Evolutionary conservation across 805 yeast species (phyloP).

Genomic region (Blastobotrys chiropterorum): DNA sequence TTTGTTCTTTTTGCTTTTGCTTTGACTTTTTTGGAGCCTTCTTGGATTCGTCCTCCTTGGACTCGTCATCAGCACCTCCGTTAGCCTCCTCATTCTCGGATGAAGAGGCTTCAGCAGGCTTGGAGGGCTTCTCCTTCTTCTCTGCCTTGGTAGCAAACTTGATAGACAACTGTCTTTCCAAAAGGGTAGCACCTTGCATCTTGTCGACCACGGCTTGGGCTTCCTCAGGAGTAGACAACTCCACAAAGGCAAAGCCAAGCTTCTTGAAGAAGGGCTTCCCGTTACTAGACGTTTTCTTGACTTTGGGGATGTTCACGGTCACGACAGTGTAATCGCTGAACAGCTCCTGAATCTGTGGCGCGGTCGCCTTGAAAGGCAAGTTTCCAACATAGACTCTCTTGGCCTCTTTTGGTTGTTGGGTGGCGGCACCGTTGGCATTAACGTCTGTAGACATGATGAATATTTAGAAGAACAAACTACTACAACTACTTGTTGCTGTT

Average conservation of each 20-base stretch:
- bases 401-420: conserved; percentile 4
- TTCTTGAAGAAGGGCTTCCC: conserved; percentile 14
- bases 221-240: conserved; percentile 37
- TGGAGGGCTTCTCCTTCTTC: conserved; percentile 19
- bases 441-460: not conserved
- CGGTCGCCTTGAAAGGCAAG: conserved; percentile 47
- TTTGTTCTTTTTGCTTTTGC: conserved; percentile 4
- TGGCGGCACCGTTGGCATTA: not conserved
- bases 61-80: conserved; percentile 31
- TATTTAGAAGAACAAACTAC: not conserved
- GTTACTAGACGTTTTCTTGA: conserved; percentile 28
- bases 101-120: not conserved
- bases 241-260: conserved; percentile 53
- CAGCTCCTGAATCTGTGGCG: conserved; percentile 42
- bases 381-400: conserved; percentile 50
- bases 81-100: conserved; percentile 16
- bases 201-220: conserved; percentile 37
- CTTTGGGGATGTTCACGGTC: conserved; percentile 24
- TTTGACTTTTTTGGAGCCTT: conserved; percentile 40
- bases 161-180: conserved; percentile 20
- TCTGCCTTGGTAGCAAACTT: conserved; percentile 35
- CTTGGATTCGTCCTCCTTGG: conserved; percentile 71
- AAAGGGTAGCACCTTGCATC: conserved; percentile 32
- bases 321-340: conserved; percentile 29
- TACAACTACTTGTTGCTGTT: not conserved